phyloP scores from a whole-genome alignment of 441 rosid genomes.

The Sinapis alba region DNA sequence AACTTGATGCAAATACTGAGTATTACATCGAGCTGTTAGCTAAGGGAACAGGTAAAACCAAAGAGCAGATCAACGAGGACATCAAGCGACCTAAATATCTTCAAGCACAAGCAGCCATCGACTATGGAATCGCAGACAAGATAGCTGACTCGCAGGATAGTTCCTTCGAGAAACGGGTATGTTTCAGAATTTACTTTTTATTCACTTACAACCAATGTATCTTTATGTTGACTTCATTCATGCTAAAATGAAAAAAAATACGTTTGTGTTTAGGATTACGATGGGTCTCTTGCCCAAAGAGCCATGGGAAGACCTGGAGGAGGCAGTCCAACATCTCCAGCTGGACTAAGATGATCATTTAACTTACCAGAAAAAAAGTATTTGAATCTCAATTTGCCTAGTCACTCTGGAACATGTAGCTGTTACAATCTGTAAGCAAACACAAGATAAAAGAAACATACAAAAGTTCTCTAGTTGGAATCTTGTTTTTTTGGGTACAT shows the following conservation, averaged over 20 bases:
- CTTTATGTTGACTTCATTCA: constrained; percentile 7
- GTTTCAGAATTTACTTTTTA: not conserved
- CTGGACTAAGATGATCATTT: constrained; percentile 52
- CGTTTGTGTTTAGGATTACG: constrained; percentile 60
- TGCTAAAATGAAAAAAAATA: not conserved
- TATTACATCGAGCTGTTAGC: constrained; percentile 68
- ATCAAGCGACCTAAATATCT: constrained; percentile 68
- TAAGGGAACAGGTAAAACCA: constrained; percentile 74
- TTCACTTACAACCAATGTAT: not conserved
- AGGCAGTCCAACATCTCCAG: constrained; percentile 61
- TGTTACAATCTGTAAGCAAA: constrained; percentile 27
- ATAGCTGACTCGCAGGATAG: constrained; percentile 57
- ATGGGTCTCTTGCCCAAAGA: constrained; percentile 62
- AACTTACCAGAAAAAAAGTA: not conserved
- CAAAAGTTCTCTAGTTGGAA: constrained; percentile 13
- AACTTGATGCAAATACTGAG: constrained; percentile 70
- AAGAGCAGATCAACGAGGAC: constrained; percentile 73
- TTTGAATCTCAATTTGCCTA: constrained; percentile 13
- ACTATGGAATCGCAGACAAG: constrained; percentile 87
- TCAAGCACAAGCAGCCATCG: constrained; percentile 70
- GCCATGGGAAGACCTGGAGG: constrained; percentile 66
- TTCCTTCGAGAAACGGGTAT: constrained; percentile 66
- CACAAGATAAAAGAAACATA: constrained; percentile 3
- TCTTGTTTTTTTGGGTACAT: constrained; percentile 18
- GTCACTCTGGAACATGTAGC: constrained; percentile 29